These are phyloP conservation scores for Alternaria rosae DNA, from an alignment of 2,329 filamentous ascomycete species.

Conservation along the genomic window DNA sequence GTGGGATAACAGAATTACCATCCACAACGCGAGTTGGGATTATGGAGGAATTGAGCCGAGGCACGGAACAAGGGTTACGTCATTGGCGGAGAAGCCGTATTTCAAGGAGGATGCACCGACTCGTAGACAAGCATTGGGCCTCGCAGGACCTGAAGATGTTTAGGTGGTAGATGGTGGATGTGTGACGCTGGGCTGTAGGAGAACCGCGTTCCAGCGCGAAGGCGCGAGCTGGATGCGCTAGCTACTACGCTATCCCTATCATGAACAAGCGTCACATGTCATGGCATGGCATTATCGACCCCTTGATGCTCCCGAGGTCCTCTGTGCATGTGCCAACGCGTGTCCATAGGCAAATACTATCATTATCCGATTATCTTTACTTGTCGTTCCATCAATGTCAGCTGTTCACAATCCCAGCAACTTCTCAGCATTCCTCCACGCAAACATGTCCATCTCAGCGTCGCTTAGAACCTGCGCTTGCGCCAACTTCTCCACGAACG, in stretches of 20 bases:
- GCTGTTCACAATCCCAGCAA: background rate
- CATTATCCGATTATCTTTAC: background rate
- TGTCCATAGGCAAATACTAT: background rate
- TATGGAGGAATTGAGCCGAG: conserved; percentile 72
- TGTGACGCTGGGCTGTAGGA: background rate
- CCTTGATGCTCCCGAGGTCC: background rate
- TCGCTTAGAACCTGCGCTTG: background rate
- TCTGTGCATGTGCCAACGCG: background rate
- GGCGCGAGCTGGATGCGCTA: background rate
- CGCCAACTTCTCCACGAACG: background rate
- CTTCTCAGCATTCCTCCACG: background rate
- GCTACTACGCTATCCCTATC: background rate
- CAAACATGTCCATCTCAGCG: background rate
- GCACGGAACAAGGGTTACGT: conserved; percentile 75
- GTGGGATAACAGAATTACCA: conserved; percentile 78
- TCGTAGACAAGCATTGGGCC: conserved; percentile 69
- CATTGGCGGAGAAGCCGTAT: conserved; percentile 74
- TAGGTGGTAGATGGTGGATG: conserved; percentile 34
- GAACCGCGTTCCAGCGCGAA: background rate
- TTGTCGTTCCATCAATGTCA: background rate
- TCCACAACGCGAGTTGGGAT: conserved; percentile 78
- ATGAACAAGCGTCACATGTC: background rate
- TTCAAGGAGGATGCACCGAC: conserved; percentile 71
- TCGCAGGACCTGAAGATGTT: conserved; percentile 66
- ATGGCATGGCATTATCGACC: background rate